These are phyloP conservation scores for Calonectria pseudoturangicola DNA, from an alignment of 2,329 filamentous ascomycete species.

Conservation along the genomic window DNA sequence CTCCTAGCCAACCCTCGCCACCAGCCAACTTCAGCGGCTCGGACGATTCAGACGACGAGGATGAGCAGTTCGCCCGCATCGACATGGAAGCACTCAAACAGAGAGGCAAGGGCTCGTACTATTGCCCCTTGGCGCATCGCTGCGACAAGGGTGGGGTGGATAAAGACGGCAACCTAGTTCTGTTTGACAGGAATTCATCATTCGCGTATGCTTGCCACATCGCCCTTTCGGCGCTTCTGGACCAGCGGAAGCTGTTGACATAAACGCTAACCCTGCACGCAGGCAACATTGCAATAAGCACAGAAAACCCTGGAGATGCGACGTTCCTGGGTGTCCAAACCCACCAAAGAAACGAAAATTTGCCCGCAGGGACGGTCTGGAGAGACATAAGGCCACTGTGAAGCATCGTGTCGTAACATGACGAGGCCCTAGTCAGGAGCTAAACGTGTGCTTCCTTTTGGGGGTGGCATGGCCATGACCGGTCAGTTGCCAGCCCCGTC, in stretches of 20 bases:
- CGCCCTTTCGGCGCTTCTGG: conserved; percentile 29
- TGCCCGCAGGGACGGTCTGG: conserved; percentile 64
- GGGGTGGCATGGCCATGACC: conserved; percentile 49
- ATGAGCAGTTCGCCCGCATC: conserved; percentile 60
- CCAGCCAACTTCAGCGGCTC: conserved; percentile 53
- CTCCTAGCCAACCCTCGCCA: conserved; percentile 40
- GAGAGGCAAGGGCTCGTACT: conserved; percentile 63
- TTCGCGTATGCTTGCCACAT: conserved; percentile 58
- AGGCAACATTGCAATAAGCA: conserved; percentile 67
- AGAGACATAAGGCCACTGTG: conserved; percentile 63
- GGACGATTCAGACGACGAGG: conserved; percentile 58
- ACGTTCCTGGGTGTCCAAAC: conserved; percentile 63
- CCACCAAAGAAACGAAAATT: conserved; percentile 64
- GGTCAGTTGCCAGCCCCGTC: conserved; percentile 51
- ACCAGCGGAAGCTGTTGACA: conserved; percentile 28
- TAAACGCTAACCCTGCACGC: conserved; percentile 46
- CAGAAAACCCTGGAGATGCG: conserved; percentile 64
- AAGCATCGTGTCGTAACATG: conserved; percentile 60
- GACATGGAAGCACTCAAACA: conserved; percentile 63
- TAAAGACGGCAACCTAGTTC: conserved; percentile 60
- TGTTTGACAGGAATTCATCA: conserved; percentile 65
- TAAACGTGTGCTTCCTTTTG: conserved; percentile 42
- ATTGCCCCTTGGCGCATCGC: conserved; percentile 59
- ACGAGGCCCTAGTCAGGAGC: conserved; percentile 46
- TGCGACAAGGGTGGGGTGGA: conserved; percentile 65